These are phyloP conservation scores for Erythrophleum ivorense DNA, from an alignment of 331 rosid genomes.

Conservation along the genomic window DNA sequence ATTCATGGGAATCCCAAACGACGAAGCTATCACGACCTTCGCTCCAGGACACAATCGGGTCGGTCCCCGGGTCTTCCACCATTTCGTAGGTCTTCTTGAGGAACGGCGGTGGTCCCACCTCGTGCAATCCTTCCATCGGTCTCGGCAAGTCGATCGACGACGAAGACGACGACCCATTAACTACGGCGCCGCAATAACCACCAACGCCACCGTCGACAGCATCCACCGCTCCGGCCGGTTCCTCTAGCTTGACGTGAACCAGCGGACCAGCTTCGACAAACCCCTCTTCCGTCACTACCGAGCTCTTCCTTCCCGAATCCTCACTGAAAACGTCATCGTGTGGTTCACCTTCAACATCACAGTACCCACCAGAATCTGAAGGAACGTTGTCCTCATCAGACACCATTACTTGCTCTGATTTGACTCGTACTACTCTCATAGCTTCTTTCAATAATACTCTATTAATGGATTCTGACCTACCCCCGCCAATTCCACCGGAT, in stretches of 20 bases:
- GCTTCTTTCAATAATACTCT: background rate
- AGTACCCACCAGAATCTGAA: conserved; percentile 1
- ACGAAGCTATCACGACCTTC: conserved; percentile 63
- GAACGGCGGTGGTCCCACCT: conserved; percentile 58
- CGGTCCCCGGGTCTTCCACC: conserved; percentile 74
- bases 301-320: conserved; percentile 27
- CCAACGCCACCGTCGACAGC: conserved; percentile 6
- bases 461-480: background rate
- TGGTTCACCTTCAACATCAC: background rate
- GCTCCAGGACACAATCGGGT: conserved; percentile 67
- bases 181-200: background rate
- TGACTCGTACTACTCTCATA: background rate
- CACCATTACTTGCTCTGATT: conserved; percentile 34
- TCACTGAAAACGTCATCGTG: conserved; percentile 38
- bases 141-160: conserved; percentile 42
- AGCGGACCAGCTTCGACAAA: background rate
- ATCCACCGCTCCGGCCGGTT: background rate
- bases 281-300: conserved; percentile 28
- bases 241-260: conserved; percentile 41
- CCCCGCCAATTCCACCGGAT: background rate
- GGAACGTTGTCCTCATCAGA: background rate
- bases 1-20: conserved; percentile 84
- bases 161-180: conserved; percentile 41
- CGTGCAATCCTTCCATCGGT: conserved; percentile 62
- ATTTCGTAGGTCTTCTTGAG: conserved; percentile 63